phyloP scores from a whole-genome alignment of 495 filamentous ascomycete species.

The Neurospora hispaniola region DNA sequence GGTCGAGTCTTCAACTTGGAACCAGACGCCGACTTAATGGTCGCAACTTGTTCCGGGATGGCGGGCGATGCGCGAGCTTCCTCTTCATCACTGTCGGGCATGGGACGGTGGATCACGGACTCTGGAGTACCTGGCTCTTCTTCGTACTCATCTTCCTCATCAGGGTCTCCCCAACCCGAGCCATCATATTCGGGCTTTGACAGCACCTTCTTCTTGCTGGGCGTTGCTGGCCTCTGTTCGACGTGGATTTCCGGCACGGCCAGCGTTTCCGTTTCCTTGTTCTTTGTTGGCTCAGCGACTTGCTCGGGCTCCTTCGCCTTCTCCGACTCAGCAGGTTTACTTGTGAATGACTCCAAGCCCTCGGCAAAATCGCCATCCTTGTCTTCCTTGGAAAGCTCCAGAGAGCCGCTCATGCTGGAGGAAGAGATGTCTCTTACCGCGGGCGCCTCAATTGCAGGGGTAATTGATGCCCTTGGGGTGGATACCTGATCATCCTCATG shows the following conservation, averaged over 20 bases:
- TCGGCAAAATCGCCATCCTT: constrained; percentile 28
- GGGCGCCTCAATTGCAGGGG: constrained; percentile 13
- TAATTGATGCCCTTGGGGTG: constrained; percentile 33
- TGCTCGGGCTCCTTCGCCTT: constrained; percentile 10
- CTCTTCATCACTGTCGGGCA: constrained; percentile 38
- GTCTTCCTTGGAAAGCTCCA: constrained; percentile 4
- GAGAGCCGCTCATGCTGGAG: constrained; percentile 4
- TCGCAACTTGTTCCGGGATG: constrained; percentile 77
- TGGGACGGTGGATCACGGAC: constrained; percentile 81
- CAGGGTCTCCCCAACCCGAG: constrained; percentile 41
- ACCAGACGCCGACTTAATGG: constrained; percentile 75
- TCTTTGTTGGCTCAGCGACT: constrained; percentile 22
- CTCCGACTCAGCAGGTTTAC: constrained; percentile 21
- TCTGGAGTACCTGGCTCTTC: constrained; percentile 74
- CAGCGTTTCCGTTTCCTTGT: constrained; percentile 32
- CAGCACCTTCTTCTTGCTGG: constrained; percentile 23
- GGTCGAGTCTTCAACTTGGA: constrained; percentile 82
- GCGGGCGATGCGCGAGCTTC: constrained; percentile 41
- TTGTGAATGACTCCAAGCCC: constrained; percentile 33
- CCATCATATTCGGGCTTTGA: constrained; percentile 47
- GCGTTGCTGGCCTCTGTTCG: neutral
- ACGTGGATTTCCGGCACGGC: constrained; percentile 15
- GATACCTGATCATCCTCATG: constrained; percentile 25
- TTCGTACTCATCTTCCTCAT: constrained; percentile 38
- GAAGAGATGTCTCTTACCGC: constrained; percentile 1